These are phyloP conservation scores for Clarireedia hainanense DNA, from an alignment of 2,329 filamentous ascomycete species.

Conservation along the genomic window DNA sequence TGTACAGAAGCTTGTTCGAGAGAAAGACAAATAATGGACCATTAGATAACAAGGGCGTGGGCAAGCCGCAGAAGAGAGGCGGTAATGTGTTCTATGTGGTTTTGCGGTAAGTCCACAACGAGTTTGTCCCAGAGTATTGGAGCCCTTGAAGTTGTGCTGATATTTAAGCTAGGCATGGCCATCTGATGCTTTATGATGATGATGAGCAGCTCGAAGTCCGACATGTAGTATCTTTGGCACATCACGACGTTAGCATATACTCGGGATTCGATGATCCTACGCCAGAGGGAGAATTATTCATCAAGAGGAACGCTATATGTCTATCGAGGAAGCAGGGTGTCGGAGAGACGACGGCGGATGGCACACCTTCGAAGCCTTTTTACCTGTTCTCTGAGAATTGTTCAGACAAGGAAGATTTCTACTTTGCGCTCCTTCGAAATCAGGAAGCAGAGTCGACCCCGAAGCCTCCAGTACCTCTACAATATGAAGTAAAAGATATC, in stretches of 20 bases:
- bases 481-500: slow-evolving; percentile 78
- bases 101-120: slow-evolving; percentile 50
- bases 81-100: slow-evolving; percentile 93
- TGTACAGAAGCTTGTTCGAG: slow-evolving; percentile 96
- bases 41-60: slow-evolving; percentile 28
- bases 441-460: slow-evolving; percentile 61
- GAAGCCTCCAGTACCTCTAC: slow-evolving; percentile 58
- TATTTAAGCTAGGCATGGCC: slow-evolving; percentile 60
- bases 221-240: slow-evolving; percentile 86
- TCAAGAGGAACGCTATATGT: slow-evolving; percentile 86
- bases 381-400: slow-evolving; percentile 92
- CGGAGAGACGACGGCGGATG: slow-evolving; percentile 47
- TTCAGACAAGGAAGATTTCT: slow-evolving; percentile 97
- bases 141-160: background rate
- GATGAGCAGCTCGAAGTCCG: slow-evolving; percentile 91
- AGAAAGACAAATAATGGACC: slow-evolving; percentile 48
- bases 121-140: no score
- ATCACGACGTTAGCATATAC: slow-evolving; percentile 80
- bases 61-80: slow-evolving; percentile 44
- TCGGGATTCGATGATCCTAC: slow-evolving; percentile 64
- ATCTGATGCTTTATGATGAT: slow-evolving; percentile 96
- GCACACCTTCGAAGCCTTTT: slow-evolving; percentile 67
- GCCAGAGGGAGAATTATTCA: slow-evolving; percentile 88
- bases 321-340: slow-evolving; percentile 57
- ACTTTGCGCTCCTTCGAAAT: slow-evolving; percentile 82